Percentiles rank a stretch among this genome's conserved stretches.
These are phyloP conservation scores for Calonectria hongkongensis DNA, from an alignment of 2,329 filamentous ascomycete genomes.

Conservation along the genomic window DNA sequence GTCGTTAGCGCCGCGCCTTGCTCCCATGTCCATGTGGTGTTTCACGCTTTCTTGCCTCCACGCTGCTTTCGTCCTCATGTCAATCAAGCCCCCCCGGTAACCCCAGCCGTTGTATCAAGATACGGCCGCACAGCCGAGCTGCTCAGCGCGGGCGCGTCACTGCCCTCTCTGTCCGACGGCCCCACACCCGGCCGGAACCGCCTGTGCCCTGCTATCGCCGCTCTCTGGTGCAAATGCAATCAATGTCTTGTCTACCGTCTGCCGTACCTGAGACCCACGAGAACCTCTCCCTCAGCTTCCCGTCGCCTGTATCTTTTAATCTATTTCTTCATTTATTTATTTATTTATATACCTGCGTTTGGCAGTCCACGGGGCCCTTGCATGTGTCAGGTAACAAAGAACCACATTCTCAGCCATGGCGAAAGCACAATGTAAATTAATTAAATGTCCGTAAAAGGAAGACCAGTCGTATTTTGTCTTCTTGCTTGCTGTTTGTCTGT, in stretches of 20 bases:
- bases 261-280: slow-evolving; percentile 20
- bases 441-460: slow-evolving; percentile 7
- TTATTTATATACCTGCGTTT: background rate
- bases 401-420: background rate
- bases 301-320: background rate
- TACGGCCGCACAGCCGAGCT: slow-evolving; percentile 37
- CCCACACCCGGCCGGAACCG: slow-evolving; percentile 33
- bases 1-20: slow-evolving; percentile 51
- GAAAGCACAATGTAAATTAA: background rate
- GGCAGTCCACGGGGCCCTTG: background rate
- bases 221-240: too few species aligned
- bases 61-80: slow-evolving; percentile 36
- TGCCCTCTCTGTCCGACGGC: slow-evolving; percentile 15
- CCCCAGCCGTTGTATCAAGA: slow-evolving; percentile 35
- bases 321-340: too few species aligned
- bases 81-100: slow-evolving; percentile 42
- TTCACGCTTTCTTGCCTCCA: slow-evolving; percentile 42
- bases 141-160: slow-evolving; percentile 28
- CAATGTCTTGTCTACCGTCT: background rate
- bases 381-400: background rate
- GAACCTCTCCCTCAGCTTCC: background rate
- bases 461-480: slow-evolving; percentile 19
- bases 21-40: slow-evolving; percentile 48
- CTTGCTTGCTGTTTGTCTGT: background rate
- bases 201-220: background rate